phyloP scores from a whole-genome alignment of 129 eudicot species.

The Saussurea involucrata region DNA sequence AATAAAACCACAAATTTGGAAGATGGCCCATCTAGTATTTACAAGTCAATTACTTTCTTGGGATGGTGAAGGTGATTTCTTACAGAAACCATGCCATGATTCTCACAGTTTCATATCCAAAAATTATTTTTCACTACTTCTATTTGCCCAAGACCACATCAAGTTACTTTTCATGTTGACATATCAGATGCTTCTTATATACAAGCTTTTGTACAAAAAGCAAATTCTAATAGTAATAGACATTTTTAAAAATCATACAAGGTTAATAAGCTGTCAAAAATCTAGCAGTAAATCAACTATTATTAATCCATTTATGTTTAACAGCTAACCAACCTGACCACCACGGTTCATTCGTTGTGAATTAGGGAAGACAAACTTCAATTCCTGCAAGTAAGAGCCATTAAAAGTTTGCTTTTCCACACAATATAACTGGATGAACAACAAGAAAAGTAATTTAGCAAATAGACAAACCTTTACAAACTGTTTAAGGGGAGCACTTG shows the following conservation, averaged over 20 bases:
- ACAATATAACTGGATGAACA: background rate
- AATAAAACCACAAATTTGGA: background rate
- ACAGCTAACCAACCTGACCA: conserved; percentile 72
- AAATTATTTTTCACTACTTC: background rate
- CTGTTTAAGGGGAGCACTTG: conserved; percentile 93
- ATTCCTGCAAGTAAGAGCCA: conserved; percentile 49
- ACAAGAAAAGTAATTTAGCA: background rate
- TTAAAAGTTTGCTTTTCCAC: background rate
- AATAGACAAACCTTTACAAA: conserved; percentile 68
- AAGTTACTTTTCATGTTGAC: background rate
- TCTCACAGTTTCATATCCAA: background rate
- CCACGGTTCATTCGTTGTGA: conserved; percentile 89
- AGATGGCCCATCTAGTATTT: background rate
- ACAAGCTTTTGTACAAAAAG: background rate
- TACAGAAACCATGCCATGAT: background rate
- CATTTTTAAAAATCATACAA: background rate
- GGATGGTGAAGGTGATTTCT: background rate
- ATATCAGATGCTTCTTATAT: background rate
- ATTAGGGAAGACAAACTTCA: conserved; percentile 89
- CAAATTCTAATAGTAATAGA: background rate
- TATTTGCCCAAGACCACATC: background rate
- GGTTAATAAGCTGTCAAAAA: background rate
- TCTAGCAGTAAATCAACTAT: background rate
- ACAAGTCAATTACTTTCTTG: background rate
- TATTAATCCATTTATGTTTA: background rate